Evolutionary conservation across 306 rosid species (phyloP).

Genomic region (Gleditsia sinensis): DNA sequence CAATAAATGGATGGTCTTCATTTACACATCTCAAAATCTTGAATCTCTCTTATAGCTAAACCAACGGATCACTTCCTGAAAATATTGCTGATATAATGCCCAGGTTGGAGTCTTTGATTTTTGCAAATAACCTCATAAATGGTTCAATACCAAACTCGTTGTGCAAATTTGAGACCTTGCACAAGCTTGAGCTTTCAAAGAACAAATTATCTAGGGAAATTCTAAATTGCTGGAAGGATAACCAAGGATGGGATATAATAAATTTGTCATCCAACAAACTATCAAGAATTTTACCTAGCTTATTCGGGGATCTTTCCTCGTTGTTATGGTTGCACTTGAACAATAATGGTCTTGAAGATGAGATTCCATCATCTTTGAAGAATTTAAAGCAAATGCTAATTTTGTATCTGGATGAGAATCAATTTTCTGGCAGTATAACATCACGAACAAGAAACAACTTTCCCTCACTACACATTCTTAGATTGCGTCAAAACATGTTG

Average conservation of each 20-base stretch:
- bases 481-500: too few relatives aligned
- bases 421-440: slow-evolving; percentile 34
- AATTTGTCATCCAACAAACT: neutral
- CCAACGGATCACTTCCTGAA: too few relatives aligned
- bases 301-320: too few relatives aligned
- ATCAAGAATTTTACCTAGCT: neutral
- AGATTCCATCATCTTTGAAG: neutral
- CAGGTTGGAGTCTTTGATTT: too few relatives aligned
- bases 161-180: neutral
- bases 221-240: too few relatives aligned
- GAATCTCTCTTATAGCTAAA: neutral
- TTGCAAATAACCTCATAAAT: too few relatives aligned
- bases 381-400: neutral
- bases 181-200: neutral
- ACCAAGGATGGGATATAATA: too few relatives aligned
- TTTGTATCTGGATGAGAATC: slow-evolving; percentile 29
- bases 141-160: too few relatives aligned
- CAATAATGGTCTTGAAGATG: neutral
- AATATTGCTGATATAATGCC: too few relatives aligned
- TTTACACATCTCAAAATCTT: too few relatives aligned
- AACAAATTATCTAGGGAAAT: neutral
- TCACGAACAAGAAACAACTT: neutral
- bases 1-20: too few relatives aligned
- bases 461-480: neutral
- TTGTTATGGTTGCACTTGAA: neutral